Percentiles rank a stretch among this genome's conserved stretches.
Evolutionary conservation across 2,329 filamentous ascomycete genomes (phyloP).

Genomic region (Colletotrichum cereale): DNA sequence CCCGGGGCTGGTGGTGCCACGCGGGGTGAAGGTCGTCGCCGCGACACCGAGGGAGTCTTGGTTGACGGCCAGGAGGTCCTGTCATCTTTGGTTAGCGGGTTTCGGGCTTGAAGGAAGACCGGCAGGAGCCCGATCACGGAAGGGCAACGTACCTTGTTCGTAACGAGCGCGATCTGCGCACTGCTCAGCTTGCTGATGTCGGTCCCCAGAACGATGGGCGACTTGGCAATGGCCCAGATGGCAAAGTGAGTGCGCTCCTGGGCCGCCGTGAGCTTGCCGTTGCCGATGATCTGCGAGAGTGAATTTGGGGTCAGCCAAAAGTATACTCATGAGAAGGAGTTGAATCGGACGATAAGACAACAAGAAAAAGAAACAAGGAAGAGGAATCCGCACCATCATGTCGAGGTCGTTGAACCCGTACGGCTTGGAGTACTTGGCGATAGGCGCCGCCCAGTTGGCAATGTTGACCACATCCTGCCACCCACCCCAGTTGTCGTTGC

Average conservation of each 20-base stretch:
- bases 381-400: constrained; percentile 47
- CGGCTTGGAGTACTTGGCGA: constrained; percentile 3
- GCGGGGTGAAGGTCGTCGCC: not conserved
- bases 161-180: not conserved
- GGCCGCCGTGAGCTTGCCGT: constrained; percentile 47
- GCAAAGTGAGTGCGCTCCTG: constrained; percentile 58
- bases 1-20: not conserved
- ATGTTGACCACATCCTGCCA: constrained; percentile 44
- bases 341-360: accelerated
- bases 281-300: constrained; percentile 40
- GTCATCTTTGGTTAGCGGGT: not conserved
- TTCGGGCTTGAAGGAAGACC: not conserved
- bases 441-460: constrained; percentile 42
- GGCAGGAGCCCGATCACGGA: not conserved
- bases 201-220: constrained; percentile 57
- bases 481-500: constrained; percentile 45
- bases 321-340: not conserved
- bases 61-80: not conserved
- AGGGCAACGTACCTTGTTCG: not conserved
- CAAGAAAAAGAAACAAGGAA: not conserved
- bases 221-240: constrained; percentile 60
- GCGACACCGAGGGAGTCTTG: not conserved
- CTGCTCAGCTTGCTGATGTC: constrained; percentile 46
- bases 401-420: constrained; percentile 50
- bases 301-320: constrained; percentile 22